Percentiles rank a stretch among this genome's conserved stretches.
These are phyloP conservation scores for Chamaecyparis obtusa DNA, from an alignment of 75 land plant species.

Conservation along the genomic window DNA sequence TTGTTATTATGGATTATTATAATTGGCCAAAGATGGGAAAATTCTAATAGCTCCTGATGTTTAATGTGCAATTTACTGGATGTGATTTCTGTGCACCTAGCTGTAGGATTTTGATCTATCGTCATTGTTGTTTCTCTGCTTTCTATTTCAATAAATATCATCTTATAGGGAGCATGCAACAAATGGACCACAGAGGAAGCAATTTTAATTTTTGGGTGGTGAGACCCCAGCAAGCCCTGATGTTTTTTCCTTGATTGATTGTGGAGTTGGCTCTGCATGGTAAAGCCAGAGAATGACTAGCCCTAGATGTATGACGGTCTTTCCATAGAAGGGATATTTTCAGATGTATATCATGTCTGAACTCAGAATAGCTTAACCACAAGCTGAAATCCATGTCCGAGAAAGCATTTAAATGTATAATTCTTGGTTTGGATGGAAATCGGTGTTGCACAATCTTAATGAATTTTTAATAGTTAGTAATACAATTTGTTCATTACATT, in stretches of 20 bases:
- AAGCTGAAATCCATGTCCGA: not conserved
- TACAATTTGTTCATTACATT: not conserved
- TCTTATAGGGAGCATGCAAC: not conserved
- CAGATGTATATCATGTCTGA: not conserved
- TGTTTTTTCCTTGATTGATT: not conserved
- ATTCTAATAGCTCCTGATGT: slow-evolving; percentile 27
- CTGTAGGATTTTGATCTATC: not conserved
- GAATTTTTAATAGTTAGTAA: not conserved
- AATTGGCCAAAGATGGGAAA: not conserved
- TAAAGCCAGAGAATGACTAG: not conserved
- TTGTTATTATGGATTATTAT: slow-evolving; percentile 17
- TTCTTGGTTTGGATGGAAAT: not conserved
- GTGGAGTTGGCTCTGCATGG: not conserved
- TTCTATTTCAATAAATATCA: not conserved
- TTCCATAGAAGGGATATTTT: not conserved
- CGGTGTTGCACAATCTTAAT: not conserved
- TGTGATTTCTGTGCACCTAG: not conserved
- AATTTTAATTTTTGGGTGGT: not conserved
- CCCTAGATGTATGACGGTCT: not conserved
- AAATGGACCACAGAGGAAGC: not conserved
- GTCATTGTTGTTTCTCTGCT: not conserved
- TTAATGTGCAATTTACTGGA: not conserved
- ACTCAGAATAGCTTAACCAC: not conserved
- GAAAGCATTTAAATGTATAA: not conserved
- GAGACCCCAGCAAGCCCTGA: not conserved